Conservation (phyloP, 1,139 yeast species). For the Pichia sp. region DNA sequence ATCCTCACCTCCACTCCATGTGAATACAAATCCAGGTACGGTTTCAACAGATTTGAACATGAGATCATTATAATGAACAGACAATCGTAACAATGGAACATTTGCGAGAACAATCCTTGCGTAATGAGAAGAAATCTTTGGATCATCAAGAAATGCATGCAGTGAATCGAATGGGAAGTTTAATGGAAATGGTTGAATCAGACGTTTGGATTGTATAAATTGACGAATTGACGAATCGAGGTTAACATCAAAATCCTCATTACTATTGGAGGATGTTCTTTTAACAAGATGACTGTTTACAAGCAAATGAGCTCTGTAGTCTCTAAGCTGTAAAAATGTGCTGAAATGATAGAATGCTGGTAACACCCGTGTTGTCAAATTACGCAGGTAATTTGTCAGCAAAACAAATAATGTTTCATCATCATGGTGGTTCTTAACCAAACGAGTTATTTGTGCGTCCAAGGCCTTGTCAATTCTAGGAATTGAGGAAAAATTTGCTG, state of each 20-base stretch:
- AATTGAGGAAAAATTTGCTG: slow-evolving; percentile 3
- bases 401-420: slow-evolving; percentile 27
- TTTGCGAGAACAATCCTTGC: slow-evolving; percentile 17
- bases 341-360: slow-evolving; percentile 25
- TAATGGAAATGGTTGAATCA: slow-evolving; percentile 28
- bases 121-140: slow-evolving; percentile 17
- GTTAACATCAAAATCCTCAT: slow-evolving; percentile 2
- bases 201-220: slow-evolving; percentile 23
- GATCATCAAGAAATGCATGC: slow-evolving; percentile 19
- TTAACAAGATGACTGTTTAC: slow-evolving; percentile 10
- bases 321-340: slow-evolving; percentile 18
- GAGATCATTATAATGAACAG: slow-evolving; percentile 13
- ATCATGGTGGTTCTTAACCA: slow-evolving; percentile 27
- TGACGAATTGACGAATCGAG: slow-evolving; percentile 19
- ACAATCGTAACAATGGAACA: slow-evolving; percentile 16
- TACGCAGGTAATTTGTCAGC: slow-evolving; percentile 23
- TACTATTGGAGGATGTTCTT: background rate
- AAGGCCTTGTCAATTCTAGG: slow-evolving; percentile 25
- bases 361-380: slow-evolving; percentile 21
- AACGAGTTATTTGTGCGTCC: slow-evolving; percentile 14
- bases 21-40: slow-evolving; percentile 20
- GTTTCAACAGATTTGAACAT: slow-evolving; percentile 3
- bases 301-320: slow-evolving; percentile 19
- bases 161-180: slow-evolving; percentile 25
- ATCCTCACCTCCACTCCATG: slow-evolving; percentile 18